Percentiles rank a stretch among this genome's conserved stretches.
These are phyloP conservation scores for Stygiomarasmius scandens DNA, from an alignment of 1,284 basidiomycete species.

Conservation along the genomic window DNA sequence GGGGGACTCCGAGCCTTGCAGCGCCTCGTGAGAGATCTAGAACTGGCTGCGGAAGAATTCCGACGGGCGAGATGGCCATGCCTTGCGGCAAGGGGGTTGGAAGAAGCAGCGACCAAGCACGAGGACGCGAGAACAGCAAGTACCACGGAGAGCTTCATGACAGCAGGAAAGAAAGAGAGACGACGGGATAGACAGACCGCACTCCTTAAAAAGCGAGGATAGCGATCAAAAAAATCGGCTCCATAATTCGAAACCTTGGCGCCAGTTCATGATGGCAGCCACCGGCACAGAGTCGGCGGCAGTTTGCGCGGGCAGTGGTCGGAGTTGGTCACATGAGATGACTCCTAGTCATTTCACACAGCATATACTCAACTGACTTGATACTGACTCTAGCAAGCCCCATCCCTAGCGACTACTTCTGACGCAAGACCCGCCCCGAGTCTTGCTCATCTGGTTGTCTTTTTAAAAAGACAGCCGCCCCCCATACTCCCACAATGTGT, in stretches of 20 bases:
- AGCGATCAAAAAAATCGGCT: not conserved
- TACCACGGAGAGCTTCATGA: conserved; percentile 40
- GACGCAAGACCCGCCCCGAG: conserved; percentile 24
- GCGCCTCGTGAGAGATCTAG: conserved; percentile 25
- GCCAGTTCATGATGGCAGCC: not conserved
- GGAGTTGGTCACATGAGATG: not conserved
- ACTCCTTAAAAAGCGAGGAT: not conserved
- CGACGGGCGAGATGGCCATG: conserved; percentile 36
- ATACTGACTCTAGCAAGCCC: not conserved
- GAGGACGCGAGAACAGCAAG: conserved; percentile 38
- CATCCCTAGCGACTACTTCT: conserved; percentile 26
- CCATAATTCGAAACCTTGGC: not conserved
- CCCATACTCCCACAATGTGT: conserved; percentile 41
- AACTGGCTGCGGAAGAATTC: conserved; percentile 18
- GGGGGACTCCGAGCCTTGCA: conserved; percentile 23
- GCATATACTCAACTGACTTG: not conserved
- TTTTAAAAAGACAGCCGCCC: conserved; percentile 39
- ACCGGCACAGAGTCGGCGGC: not conserved
- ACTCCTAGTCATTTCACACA: too few species aligned
- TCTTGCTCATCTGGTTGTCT: conserved; percentile 40
- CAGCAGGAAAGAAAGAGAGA: not conserved
- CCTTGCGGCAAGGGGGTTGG: conserved; percentile 22
- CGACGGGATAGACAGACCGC: not conserved
- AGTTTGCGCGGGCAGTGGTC: too few species aligned
- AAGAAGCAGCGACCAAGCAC: conserved; percentile 38